Evolutionary conservation across 805 yeast genomes (phyloP).

Genomic region (Starmerella floris): DNA sequence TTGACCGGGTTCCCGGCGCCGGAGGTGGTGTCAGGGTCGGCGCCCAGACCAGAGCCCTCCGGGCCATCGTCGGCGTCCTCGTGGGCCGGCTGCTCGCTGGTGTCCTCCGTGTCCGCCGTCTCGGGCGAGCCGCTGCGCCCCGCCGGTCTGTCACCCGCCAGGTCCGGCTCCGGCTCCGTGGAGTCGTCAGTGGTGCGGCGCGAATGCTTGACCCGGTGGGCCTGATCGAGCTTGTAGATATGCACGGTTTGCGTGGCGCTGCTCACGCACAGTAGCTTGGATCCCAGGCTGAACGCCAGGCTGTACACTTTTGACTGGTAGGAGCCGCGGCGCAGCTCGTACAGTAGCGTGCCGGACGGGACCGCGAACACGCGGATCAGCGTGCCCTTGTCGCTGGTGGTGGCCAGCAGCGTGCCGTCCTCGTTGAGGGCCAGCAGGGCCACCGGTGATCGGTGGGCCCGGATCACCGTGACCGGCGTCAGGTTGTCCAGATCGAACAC

Average conservation of each 20-base stretch:
- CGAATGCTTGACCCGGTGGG: neutral
- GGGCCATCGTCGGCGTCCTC: neutral
- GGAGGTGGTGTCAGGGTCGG: neutral
- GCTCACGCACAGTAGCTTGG: conserved; percentile 62
- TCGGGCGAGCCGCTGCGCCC: neutral
- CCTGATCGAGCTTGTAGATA: conserved; percentile 38
- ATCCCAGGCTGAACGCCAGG: conserved; percentile 58
- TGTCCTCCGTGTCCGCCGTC: neutral
- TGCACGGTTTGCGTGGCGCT: conserved; percentile 89
- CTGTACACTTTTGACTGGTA: conserved; percentile 73
- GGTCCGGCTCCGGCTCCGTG: neutral
- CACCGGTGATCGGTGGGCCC: conserved; percentile 72
- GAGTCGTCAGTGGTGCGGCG: conserved; percentile 1
- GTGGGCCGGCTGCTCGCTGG: neutral
- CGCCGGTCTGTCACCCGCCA: neutral
- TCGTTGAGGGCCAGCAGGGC: conserved; percentile 54
- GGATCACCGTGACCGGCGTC: conserved; percentile 66
- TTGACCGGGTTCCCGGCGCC: neutral
- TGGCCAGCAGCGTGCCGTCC: conserved; percentile 71
- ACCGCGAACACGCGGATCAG: conserved; percentile 70
- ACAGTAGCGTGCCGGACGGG: conserved; percentile 38
- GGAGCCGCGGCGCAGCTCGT: conserved; percentile 73
- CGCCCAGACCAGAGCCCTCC: neutral
- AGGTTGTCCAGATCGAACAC: conserved; percentile 64
- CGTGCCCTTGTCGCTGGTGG: conserved; percentile 85